Base-by-base conservation (phyloP, 768 basidiomycete species). In the Leccinum arenicola region DNA sequence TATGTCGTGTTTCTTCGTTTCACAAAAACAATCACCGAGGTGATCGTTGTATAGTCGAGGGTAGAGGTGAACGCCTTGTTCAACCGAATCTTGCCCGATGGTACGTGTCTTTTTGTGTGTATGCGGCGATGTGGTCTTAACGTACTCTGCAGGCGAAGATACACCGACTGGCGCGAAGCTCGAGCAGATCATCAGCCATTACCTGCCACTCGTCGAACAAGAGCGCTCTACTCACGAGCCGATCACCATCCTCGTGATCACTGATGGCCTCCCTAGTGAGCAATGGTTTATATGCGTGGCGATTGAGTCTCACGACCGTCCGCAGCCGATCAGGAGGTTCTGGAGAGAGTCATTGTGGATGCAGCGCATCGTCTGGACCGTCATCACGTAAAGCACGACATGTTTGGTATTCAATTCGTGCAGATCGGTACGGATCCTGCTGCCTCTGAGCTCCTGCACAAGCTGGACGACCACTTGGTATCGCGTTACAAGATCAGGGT, bases 341-440 rank as follows among this genome's bases (percentile, higher is more conserved):
- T 73, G 8, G 64, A 68, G 51, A 61, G 57, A 7, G 71, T 72
- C 2, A 70, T 80, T 10, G 71, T 79, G 15, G 67, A 70, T 6
- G 66, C 72, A 17, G 79, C 79, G 3, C 72, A 72, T 29, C 68
- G 77, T 29, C 74, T 80, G 19, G 79, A 80, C 52, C 67, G 67
- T 38, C 71, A 67, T 1, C 65, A 65, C 4, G 69, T 72, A 52
- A 76, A 68, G 25, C 64, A 72, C 2, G 68, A 73, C n/a, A 76
- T 77, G 68, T 70, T 82, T 6, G 77, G 80, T 10, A 70, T 82
- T 27, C 77, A 79, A 40, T 78, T 82, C 40, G 70, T 82, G 35
- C 81, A 82, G 61, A 77, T 82, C 21, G 80, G 81, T 0, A 68
- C 73, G 3, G 73, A 74, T 53, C 56, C 62, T 1, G 75, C 55